Base-by-base conservation (phyloP, 805 yeast species). In the Ogataea populi-albae region DNA sequence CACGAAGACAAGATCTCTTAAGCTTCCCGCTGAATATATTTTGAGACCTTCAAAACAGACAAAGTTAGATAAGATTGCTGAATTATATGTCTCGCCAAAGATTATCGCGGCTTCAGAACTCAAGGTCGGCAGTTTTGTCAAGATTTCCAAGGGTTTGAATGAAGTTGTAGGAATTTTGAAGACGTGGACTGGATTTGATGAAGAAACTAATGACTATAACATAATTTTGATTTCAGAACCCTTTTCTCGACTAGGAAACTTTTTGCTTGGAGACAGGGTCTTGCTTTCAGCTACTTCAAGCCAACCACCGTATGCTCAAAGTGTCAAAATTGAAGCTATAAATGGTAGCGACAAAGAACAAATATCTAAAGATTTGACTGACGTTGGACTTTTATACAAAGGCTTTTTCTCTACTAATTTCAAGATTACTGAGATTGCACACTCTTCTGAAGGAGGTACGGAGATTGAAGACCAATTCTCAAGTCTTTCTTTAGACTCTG, bases 371-470 rank as follows among this genome's bases (percentile, higher is more conserved):
- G 41, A 66, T 1, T 44, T 81, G 7, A 61, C 66, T 31, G 81
- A 79, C 17, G 62, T 72, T 20, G 88, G 89, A 0, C 52, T 85
- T 6, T 43, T 83, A 1, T 73, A 74, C 51, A 81, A 87, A 1
- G 82, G 82, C 4, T 24, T 52, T 14, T 38, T 45, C 4, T 32
- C 37, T 10, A 24, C 30, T 6, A 22, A 45, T 7, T 45, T 50
- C 32, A 41, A 38, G 18, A 34, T 51, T 12, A 15, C 19, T 10
- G 17, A 17, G 4, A 29, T 52, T 6, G 33, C 40, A 12, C 27
- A 24, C 8, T 29, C 7, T n/a, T 22, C 23, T 9, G 11, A 26
- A 5, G 34, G 34, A 8, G 11, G 21, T 6, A 15, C 24, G 6
- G 23, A 33, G 4, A 11, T 43, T 7, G 18, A 31, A 17, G 26